Evolutionary conservation across 2,329 filamentous ascomycete species (phyloP).

Genomic region (Aspergillus arachidicola): DNA sequence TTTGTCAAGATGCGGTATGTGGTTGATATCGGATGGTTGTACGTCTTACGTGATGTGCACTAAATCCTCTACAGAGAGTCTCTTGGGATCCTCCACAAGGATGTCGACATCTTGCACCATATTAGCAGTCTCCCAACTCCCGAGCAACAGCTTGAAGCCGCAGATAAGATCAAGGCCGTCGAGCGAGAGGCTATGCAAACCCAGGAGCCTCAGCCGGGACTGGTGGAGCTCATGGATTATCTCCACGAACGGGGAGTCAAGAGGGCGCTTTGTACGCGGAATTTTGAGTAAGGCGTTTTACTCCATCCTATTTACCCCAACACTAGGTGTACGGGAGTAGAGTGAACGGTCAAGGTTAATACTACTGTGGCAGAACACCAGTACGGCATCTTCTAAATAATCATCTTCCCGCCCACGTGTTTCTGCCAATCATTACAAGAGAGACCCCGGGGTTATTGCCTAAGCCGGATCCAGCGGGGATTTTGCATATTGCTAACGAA

Average conservation of each 20-base stretch:
- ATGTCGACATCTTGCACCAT: slow-evolving; percentile 84
- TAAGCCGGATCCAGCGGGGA: slow-evolving; percentile 86
- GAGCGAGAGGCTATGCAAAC: slow-evolving; percentile 78
- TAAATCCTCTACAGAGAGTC: slow-evolving; percentile 45
- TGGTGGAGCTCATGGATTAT: slow-evolving; percentile 77
- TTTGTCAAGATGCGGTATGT: slow-evolving; percentile 77
- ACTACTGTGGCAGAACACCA: slow-evolving; percentile 34
- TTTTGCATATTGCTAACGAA: slow-evolving; percentile 76
- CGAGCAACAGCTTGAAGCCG: slow-evolving; percentile 63
- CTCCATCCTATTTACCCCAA: not conserved
- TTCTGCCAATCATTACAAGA: slow-evolving; percentile 79
- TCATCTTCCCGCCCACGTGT: slow-evolving; percentile 69
- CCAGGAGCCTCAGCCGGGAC: slow-evolving; percentile 81
- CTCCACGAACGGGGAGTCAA: slow-evolving; percentile 67
- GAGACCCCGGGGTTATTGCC: slow-evolving; percentile 68
- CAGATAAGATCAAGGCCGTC: slow-evolving; percentile 74
- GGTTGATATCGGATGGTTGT: not conserved
- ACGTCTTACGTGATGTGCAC: not conserved
- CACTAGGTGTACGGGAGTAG: not conserved
- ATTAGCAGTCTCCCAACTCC: slow-evolving; percentile 71
- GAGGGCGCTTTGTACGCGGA: slow-evolving; percentile 90
- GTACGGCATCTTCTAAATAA: slow-evolving; percentile 60
- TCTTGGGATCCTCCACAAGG: slow-evolving; percentile 72
- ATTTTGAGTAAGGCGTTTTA: slow-evolving; percentile 67
- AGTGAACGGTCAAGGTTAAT: not conserved